Conservation (phyloP, 805 yeast species). For the Kluyveromyces siamensis region DNA sequence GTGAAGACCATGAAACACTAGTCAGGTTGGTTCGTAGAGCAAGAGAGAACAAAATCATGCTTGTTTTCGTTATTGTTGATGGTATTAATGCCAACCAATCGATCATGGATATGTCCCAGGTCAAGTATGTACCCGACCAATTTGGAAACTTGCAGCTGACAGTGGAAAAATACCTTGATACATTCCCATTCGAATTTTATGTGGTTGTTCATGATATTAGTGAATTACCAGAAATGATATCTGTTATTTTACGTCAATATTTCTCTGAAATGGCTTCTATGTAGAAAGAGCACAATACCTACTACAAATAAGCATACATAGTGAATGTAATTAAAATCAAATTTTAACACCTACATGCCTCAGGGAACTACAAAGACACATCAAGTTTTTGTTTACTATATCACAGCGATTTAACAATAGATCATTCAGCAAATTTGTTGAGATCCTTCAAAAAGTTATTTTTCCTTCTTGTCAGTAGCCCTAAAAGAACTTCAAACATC, state of each 20-base stretch:
- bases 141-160: constrained; percentile 63
- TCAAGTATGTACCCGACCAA: constrained; percentile 62
- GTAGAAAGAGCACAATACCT: background rate
- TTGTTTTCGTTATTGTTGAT: constrained; percentile 89
- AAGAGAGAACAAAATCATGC: constrained; percentile 84
- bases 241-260: constrained; percentile 84
- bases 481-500: too few species aligned
- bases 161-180: constrained; percentile 78
- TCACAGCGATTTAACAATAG: too few species aligned
- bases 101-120: constrained; percentile 91
- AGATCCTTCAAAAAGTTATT: too few species aligned
- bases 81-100: constrained; percentile 80
- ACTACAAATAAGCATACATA: background rate
- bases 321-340: background rate
- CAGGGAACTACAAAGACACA: too few species aligned
- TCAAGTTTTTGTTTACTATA: too few species aligned
- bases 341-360: background rate
- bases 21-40: constrained; percentile 84
- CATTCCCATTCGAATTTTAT: constrained; percentile 94
- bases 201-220: constrained; percentile 84
- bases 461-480: too few species aligned
- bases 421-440: too few species aligned
- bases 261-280: constrained; percentile 59
- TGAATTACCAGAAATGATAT: constrained; percentile 86
- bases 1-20: constrained; percentile 85